These are phyloP conservation scores for Corchorus olitorius DNA, from an alignment of 345 rosid species.

Conservation along the genomic window DNA sequence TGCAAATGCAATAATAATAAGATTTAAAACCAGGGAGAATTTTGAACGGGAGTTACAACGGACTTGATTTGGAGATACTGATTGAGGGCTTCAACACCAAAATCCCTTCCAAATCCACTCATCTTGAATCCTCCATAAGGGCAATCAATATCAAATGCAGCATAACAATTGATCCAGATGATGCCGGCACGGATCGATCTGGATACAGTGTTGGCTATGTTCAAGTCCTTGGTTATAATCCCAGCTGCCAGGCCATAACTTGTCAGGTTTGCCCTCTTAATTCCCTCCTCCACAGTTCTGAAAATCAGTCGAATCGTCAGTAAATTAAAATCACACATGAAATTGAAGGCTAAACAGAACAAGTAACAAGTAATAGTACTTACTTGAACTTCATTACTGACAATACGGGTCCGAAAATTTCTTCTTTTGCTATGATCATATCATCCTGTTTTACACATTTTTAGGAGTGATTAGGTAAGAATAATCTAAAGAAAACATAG, in stretches of 20 bases:
- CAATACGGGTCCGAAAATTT: constrained; percentile 87
- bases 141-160: constrained; percentile 56
- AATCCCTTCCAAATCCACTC: constrained; percentile 73
- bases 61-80: constrained; percentile 68
- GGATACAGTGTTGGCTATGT: constrained; percentile 66
- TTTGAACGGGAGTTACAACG: constrained; percentile 59
- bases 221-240: constrained; percentile 58
- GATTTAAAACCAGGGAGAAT: constrained; percentile 70
- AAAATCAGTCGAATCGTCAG: background rate
- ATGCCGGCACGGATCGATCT: constrained; percentile 51
- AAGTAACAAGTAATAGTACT: background rate
- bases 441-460: constrained; percentile 49
- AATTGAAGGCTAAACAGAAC: background rate
- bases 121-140: constrained; percentile 74
- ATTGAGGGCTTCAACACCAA: constrained; percentile 60
- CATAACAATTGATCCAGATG: constrained; percentile 73
- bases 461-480: too few relatives aligned
- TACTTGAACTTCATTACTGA: constrained; percentile 78
- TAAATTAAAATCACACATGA: background rate
- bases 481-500: background rate
- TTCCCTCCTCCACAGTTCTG: constrained; percentile 77
- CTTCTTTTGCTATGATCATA: constrained; percentile 66
- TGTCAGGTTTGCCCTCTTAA: constrained; percentile 62
- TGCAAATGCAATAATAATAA: too few relatives aligned
- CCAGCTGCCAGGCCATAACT: constrained; percentile 84